phyloP scores from a whole-genome alignment of 179 eudicot species.

The Spinacia oleracea region DNA sequence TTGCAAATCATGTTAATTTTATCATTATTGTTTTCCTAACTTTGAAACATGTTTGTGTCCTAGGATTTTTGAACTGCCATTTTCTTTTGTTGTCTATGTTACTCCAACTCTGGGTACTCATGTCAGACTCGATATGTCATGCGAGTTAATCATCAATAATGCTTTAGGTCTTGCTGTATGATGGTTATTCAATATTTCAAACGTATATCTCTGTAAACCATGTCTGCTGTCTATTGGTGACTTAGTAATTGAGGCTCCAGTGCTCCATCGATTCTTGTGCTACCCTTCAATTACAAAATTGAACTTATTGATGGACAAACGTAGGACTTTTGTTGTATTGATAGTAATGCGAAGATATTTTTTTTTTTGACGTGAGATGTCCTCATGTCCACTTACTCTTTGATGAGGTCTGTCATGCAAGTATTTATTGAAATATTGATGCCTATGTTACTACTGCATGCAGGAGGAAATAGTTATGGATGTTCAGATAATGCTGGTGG shows the following conservation, averaged over 20 bases:
- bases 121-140: neutral
- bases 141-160: neutral
- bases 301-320: neutral
- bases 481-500: constrained; percentile 86
- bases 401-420: constrained; percentile 1
- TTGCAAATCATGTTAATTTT: neutral
- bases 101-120: neutral
- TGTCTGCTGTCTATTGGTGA: neutral
- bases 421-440: constrained; percentile 2
- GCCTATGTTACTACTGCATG: constrained; percentile 27
- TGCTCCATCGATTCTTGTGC: neutral
- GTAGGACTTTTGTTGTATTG: neutral
- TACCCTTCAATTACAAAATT: neutral
- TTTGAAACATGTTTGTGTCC: neutral
- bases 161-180: neutral
- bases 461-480: constrained; percentile 94
- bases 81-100: neutral
- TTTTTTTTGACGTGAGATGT: neutral
- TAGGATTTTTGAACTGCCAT: neutral
- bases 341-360: neutral
- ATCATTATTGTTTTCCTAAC: neutral
- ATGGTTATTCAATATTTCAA: neutral
- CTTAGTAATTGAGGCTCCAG: neutral
- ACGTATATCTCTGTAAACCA: neutral
- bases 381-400: neutral